Conservation (phyloP, 2,329 filamentous ascomycete genomes). For the Colletotrichum sansevieriae region DNA sequence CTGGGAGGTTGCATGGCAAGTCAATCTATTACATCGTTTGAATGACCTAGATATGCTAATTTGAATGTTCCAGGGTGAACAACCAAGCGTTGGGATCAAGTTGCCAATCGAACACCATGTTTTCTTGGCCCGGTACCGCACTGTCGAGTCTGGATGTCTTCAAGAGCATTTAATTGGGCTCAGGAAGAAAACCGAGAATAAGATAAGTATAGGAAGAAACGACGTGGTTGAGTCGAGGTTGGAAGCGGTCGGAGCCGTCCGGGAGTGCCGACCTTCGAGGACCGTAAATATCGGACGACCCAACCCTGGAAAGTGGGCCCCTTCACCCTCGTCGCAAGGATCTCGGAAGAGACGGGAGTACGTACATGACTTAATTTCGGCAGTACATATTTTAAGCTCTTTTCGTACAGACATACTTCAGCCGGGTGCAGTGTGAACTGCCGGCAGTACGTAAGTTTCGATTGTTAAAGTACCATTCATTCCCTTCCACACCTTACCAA, state of each 20-base stretch:
- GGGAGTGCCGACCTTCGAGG: neutral
- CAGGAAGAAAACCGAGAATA: too few species aligned
- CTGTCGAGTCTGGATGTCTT: constrained; percentile 71
- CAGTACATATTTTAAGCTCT: constrained; percentile 15
- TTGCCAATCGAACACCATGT: constrained; percentile 74
- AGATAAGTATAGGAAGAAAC: neutral
- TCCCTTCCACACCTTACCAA: too few species aligned
- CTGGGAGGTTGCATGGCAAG: constrained; percentile 75
- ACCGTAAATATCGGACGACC: neutral
- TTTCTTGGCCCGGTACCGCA: constrained; percentile 66
- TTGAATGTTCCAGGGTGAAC: constrained; percentile 54
- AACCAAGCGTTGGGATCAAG: constrained; percentile 75
- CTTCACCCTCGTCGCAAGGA: too few species aligned
- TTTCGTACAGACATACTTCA: constrained; percentile 4
- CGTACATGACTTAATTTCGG: neutral
- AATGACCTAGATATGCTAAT: neutral
- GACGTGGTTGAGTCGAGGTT: neutral
- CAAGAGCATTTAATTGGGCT: constrained; percentile 55
- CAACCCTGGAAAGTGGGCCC: neutral
- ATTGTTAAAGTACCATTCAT: neutral
- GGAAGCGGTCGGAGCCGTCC: too few species aligned
- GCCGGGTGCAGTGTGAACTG: neutral
- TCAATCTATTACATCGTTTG: neutral
- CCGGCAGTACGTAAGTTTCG: constrained; percentile 5
- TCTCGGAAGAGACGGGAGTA: neutral